phyloP scores from a whole-genome alignment of 2,329 filamentous ascomycete genomes.

The Diaporthe sp. region DNA sequence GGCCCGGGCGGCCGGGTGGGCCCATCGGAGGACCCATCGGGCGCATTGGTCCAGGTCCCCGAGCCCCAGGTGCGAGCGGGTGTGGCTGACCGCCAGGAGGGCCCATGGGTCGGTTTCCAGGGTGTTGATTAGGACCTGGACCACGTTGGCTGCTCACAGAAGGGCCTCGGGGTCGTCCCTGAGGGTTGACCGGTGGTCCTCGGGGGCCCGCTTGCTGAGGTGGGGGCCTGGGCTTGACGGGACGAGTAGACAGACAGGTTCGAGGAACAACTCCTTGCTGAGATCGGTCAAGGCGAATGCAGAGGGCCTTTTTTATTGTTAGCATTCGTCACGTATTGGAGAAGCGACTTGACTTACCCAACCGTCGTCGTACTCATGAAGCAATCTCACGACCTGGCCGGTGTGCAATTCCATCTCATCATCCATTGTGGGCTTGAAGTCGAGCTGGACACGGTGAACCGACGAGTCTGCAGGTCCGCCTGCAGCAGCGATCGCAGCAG shows the following conservation, averaged over 20 bases:
- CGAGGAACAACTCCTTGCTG: slow-evolving; percentile 93
- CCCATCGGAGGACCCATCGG: slow-evolving; percentile 59
- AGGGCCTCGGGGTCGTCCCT: slow-evolving; percentile 50
- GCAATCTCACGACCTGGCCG: slow-evolving; percentile 87
- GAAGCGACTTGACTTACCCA: slow-evolving; percentile 76
- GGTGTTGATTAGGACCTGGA: slow-evolving; percentile 52
- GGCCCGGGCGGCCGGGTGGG: slow-evolving; percentile 50
- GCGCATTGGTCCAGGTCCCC: slow-evolving; percentile 46
- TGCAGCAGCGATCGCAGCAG: slow-evolving; percentile 73
- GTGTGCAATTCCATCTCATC: slow-evolving; percentile 88
- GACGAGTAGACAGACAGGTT: slow-evolving; percentile 91
- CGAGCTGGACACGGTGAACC: slow-evolving; percentile 93
- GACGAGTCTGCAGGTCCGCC: slow-evolving; percentile 71
- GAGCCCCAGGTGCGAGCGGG: slow-evolving; percentile 51
- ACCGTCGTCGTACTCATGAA: slow-evolving; percentile 98
- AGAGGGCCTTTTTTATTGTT: slow-evolving; percentile 76
- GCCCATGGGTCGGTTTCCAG: slow-evolving; percentile 55
- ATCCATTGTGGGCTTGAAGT: slow-evolving; percentile 92
- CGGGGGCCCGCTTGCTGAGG: slow-evolving; percentile 62
- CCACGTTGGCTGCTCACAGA: slow-evolving; percentile 56
- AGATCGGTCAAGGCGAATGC: slow-evolving; percentile 89
- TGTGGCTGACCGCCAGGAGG: slow-evolving; percentile 52
- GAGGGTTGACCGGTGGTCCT: slow-evolving; percentile 67
- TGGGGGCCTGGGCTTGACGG: slow-evolving; percentile 85
- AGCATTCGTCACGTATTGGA: not conserved